Percentiles rank a stretch among this genome's conserved stretches.
These are phyloP conservation scores for Cladosporium oxysporum DNA, from an alignment of 2,329 filamentous ascomycete genomes.

Conservation along the genomic window DNA sequence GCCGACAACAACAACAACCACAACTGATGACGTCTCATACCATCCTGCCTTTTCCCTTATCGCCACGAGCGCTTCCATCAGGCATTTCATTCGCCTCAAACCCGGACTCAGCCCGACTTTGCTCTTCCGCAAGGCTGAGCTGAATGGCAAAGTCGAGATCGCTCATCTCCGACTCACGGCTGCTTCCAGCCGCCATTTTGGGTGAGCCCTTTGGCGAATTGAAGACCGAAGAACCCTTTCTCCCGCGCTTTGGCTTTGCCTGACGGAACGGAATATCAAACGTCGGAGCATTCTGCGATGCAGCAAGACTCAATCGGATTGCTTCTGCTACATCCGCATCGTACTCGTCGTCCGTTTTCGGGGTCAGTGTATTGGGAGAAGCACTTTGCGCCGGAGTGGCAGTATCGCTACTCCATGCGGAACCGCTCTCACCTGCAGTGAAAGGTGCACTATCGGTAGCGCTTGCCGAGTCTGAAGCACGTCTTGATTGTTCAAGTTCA, in stretches of 20 bases:
- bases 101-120: slow-evolving; percentile 42
- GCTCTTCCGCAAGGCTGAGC: slow-evolving; percentile 62
- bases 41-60: slow-evolving; percentile 23
- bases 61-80: neutral
- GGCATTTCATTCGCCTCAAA: neutral
- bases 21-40: neutral
- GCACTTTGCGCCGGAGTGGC: slow-evolving; percentile 30
- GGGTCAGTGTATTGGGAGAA: slow-evolving; percentile 26
- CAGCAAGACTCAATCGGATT: slow-evolving; percentile 54
- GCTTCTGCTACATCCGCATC: slow-evolving; percentile 64
- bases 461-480: slow-evolving; percentile 45
- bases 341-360: slow-evolving; percentile 50
- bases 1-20: neutral
- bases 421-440: slow-evolving; percentile 40
- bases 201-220: slow-evolving; percentile 29
- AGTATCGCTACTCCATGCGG: slow-evolving; percentile 30
- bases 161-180: slow-evolving; percentile 49
- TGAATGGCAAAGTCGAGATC: slow-evolving; percentile 65
- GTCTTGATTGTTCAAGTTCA: slow-evolving; percentile 51
- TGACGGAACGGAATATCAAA: slow-evolving; percentile 52
- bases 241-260: slow-evolving; percentile 39
- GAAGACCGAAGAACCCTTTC: slow-evolving; percentile 34
- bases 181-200: slow-evolving; percentile 41
- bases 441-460: slow-evolving; percentile 39
- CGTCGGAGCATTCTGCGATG: slow-evolving; percentile 25